Evolutionary conservation across 495 filamentous ascomycete genomes (phyloP).

Genomic region (Ascobolus immersus): DNA sequence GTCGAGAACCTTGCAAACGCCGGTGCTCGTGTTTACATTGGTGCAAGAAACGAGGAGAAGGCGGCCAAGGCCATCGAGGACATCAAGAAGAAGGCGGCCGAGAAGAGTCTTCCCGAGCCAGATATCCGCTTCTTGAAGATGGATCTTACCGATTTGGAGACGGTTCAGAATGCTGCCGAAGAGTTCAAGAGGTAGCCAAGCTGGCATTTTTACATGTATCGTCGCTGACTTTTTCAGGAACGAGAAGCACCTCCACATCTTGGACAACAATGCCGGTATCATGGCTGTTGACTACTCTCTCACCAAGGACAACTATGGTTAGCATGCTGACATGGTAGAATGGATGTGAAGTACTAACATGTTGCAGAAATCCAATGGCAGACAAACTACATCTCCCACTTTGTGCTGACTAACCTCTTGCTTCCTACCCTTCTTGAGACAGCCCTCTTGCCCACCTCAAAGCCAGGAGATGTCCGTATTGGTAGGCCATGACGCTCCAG

Average conservation of each 20-base stretch:
- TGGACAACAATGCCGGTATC: conserved; percentile 48
- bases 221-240: not conserved
- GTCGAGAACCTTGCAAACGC: not conserved
- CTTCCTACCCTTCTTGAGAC: conserved; percentile 25
- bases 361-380: conserved; percentile 47
- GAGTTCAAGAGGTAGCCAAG: no score
- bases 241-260: conserved; percentile 25
- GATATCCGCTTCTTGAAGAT: conserved; percentile 6
- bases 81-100: not conserved
- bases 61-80: not conserved
- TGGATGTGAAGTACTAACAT: no score
- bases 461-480: no score
- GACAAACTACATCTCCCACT: conserved; percentile 47
- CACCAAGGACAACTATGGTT: conserved; percentile 16
- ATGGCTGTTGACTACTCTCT: conserved; percentile 26
- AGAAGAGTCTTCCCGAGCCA: conserved; percentile 1
- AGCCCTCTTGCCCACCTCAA: no score
- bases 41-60: not conserved
- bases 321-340: no score
- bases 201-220: no score
- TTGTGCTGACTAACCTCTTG: conserved; percentile 35
- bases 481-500: no score
- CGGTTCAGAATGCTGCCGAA: conserved; percentile 4
- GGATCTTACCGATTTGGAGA: conserved; percentile 6
- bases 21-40: not conserved